Evolutionary conservation across 208 protist species (phyloP).

Genomic region (Wallacemonas collosoma): DNA sequence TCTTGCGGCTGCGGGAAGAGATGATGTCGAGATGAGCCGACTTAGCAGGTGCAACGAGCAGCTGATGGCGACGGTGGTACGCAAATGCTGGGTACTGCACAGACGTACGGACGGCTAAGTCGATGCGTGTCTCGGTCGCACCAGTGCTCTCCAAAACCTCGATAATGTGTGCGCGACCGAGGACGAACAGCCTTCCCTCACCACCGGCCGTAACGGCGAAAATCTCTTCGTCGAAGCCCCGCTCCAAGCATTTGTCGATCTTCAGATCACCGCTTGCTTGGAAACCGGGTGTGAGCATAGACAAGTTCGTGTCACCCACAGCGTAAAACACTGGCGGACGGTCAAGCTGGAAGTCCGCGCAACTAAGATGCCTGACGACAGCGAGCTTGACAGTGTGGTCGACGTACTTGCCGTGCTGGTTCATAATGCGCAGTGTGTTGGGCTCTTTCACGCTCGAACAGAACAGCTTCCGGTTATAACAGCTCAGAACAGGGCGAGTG

Average conservation of each 20-base stretch:
- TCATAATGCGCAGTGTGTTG: constrained; percentile 80
- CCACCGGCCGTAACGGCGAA: constrained; percentile 64
- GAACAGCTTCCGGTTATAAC: constrained; percentile 60
- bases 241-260: constrained; percentile 38
- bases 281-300: constrained; percentile 58
- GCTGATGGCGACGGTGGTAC: constrained; percentile 56
- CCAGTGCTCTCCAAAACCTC: constrained; percentile 66
- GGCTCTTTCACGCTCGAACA: constrained; percentile 85
- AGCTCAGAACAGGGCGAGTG: constrained; percentile 54
- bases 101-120: constrained; percentile 56
- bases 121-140: constrained; percentile 33
- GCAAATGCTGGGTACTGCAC: constrained; percentile 68
- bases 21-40: constrained; percentile 76
- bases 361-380: constrained; percentile 55
- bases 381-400: constrained; percentile 56
- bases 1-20: constrained; percentile 58
- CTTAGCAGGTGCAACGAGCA: constrained; percentile 76
- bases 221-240: constrained; percentile 59
- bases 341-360: constrained; percentile 49
- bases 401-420: constrained; percentile 66
- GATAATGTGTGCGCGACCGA: constrained; percentile 63
- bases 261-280: constrained; percentile 73
- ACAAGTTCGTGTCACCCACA: constrained; percentile 62
- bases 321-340: constrained; percentile 76
- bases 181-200: constrained; percentile 56